Conservation (phyloP, 1,284 basidiomycete genomes). For the Ceratobasidium sp. region DNA sequence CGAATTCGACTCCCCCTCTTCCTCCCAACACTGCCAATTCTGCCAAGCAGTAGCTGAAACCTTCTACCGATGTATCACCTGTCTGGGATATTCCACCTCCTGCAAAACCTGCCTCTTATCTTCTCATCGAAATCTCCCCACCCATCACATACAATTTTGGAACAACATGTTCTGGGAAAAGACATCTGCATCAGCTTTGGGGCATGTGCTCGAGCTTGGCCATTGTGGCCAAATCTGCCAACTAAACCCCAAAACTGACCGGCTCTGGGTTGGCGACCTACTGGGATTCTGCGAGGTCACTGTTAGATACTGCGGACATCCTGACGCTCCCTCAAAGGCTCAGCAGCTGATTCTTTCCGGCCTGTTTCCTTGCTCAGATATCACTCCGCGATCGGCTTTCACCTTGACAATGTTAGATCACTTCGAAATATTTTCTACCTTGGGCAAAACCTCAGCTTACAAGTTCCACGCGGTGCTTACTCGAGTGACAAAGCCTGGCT, state of each 20-base stretch:
- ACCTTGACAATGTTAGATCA: not conserved
- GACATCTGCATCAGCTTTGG: not conserved
- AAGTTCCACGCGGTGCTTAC: not conserved
- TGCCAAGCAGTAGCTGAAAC: not conserved
- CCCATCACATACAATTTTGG: not conserved
- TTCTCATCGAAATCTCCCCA: not conserved
- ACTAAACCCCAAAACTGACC: too few species aligned
- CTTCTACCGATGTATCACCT: not conserved
- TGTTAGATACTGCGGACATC: not conserved
- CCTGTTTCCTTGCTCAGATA: not conserved
- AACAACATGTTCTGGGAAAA: not conserved
- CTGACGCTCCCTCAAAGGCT: not conserved
- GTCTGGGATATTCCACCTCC: not conserved
- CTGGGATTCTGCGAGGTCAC: not conserved
- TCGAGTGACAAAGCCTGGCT: not conserved
- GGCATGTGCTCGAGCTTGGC: not conserved
- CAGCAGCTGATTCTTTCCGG: not conserved
- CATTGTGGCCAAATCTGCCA: not conserved
- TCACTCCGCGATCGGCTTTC: not conserved
- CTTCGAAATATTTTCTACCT: not conserved
- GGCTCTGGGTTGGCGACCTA: not conserved
- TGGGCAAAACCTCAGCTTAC: not conserved
- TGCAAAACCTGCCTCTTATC: not conserved
- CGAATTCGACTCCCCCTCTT: not conserved
- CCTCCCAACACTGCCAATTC: not conserved